Base-by-base conservation (phyloP, 2,329 filamentous ascomycete species). In the Stemphylium lycopersici region DNA sequence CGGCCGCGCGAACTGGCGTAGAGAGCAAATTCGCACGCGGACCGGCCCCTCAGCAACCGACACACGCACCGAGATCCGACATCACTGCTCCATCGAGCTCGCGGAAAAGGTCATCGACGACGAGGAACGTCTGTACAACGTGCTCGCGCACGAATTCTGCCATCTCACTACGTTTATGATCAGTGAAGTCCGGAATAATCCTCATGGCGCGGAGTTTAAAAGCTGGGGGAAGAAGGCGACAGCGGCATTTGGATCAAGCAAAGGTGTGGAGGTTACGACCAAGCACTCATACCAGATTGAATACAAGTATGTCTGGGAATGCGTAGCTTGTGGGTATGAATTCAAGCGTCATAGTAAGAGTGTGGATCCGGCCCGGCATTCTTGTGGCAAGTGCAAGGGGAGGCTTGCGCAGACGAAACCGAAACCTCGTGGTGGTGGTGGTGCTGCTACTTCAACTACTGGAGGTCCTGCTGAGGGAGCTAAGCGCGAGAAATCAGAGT, bases 61-160 rank as follows among this genome's bases (percentile, higher is more conserved):
- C 41, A 60, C 63, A 20, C 66, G 56, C 16, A 65, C 55, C 29
- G 69, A 66, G n/a, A 73, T 77, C 52, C 75, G 74, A 22, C 86
- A 93, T 72, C 77, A 84, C 65, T 91, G 91, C 8, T 86, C 82
- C 13, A 96, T 98, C 68, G 93, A 98, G 71, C 84, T 98, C 2
- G 91, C 93, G 0, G 87, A 90, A 49, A 96, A 96, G 72, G 88
- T 97, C 41, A 92, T 98, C 58, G 87, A 91, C 70, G 84, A 88
- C 67, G 85, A 59, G 62, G 76, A 89, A 53, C 86, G 91, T 3
- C 83, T 98, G 1, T 82, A 95, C 59, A 97, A 97, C 73, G 92
- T 95, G 0, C 78, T 98, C n/a, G 91, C 93, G 0, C 95, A 99
- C 73, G 95, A 99, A 68, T 98, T 95, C 78, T 98, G 95, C 74